Percentiles rank a stretch among this genome's conserved stretches.
These are phyloP conservation scores for Carpinus viminea DNA, from an alignment of 306 rosid species.

Conservation along the genomic window DNA sequence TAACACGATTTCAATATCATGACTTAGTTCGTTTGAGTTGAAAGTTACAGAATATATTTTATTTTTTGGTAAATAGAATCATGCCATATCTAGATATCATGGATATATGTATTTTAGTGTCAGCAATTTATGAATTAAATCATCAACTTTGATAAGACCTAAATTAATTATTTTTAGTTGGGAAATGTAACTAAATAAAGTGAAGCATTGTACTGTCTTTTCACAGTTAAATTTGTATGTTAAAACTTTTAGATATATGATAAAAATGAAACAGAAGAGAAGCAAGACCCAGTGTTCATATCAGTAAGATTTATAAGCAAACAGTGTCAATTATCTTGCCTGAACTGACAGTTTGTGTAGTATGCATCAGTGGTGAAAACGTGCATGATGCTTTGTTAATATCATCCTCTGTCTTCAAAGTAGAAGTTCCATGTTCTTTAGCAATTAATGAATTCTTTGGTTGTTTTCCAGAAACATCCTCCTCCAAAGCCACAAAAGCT, in stretches of 20 bases:
- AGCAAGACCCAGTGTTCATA: background rate
- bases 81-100: background rate
- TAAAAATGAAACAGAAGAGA: background rate
- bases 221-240: background rate
- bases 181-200: background rate
- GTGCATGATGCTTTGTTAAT: background rate
- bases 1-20: background rate
- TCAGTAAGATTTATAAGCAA: background rate
- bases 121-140: background rate
- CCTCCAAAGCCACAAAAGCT: background rate
- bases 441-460: background rate
- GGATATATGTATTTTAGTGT: background rate
- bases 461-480: background rate
- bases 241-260: background rate
- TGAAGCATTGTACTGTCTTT: background rate
- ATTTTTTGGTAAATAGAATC: background rate
- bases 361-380: background rate
- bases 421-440: background rate
- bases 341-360: conserved; percentile 15
- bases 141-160: background rate
- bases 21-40: background rate
- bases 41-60: background rate
- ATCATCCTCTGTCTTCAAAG: background rate
- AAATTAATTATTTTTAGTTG: background rate
- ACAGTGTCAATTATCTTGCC: conserved; percentile 17